A percentile compares a stretch with the other conserved stretches of the same genome.
Conservation (phyloP, 2,329 filamentous ascomycete genomes). For the Talaromyces funiculosus region DNA sequence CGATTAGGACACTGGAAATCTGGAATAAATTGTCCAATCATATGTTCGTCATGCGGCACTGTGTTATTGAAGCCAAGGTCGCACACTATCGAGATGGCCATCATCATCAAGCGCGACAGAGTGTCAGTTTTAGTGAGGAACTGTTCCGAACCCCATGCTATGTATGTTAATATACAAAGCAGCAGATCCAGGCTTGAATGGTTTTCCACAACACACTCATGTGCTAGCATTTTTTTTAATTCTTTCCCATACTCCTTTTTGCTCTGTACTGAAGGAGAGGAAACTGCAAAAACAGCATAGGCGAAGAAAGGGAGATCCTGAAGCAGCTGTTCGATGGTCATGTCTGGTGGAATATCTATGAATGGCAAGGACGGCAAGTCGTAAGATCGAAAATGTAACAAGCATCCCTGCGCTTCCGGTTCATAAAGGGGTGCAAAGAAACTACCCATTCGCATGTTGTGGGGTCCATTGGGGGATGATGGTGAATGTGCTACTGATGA, state of each 20-base stretch:
- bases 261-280: neutral
- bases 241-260: neutral
- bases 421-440: neutral
- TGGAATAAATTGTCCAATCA: neutral
- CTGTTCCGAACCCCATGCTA: neutral
- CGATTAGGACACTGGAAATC: neutral
- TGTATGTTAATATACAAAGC: neutral
- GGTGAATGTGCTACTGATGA: neutral
- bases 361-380: neutral
- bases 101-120: neutral
- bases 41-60: neutral
- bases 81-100: neutral
- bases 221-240: neutral
- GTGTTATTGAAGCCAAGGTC: neutral
- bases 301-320: neutral
- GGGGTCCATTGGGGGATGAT: neutral
- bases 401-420: neutral
- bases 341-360: neutral
- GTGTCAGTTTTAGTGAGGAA: neutral
- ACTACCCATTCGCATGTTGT: neutral
- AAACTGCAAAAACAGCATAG: neutral
- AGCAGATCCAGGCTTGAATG: neutral
- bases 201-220: neutral
- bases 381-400: neutral
- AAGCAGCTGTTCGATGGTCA: neutral